Base-by-base conservation (phyloP, 257 asterid genomes). In the Scutellaria minor region DNA sequence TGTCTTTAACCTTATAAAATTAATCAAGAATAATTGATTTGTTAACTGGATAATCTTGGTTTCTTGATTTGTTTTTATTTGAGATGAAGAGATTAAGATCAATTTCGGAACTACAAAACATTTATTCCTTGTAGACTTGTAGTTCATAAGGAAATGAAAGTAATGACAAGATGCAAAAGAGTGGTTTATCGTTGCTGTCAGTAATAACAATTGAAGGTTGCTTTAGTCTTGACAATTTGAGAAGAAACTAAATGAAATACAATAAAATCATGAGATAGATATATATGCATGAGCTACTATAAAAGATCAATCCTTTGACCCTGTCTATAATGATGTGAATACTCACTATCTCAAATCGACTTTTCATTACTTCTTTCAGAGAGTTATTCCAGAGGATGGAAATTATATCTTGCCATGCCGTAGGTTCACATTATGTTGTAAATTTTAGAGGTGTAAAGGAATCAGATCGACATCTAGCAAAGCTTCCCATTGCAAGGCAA, bases 391-490 rank as follows among this genome's bases (percentile, higher is more conserved):
- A 5, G 42, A 65, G 53, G 56, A 89, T 93, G 98, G 97, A 85
- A 75, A 66, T 88, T 75, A 60, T 82, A 64, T 81, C 89, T 14
- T 83, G 88, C 74, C 85, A 83, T 66, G 70, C 84, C 31, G 73
- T 83, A n/a, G 64, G 61, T 12, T 70, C 80, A 71, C 78, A 65
- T 42, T 76, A 74, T 76, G 57, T 68, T 61, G 69, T 85, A 52
- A 80, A 82, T 63, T 70, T 73, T 52, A 78, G 83, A 74, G 75
- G 80, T 71, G 73, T 70, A 1, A 82, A 70, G 62, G 81, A 73
- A 77, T 81, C 31, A 1, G 79, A 78, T 55, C 75, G 81, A 57
- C 73, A 50, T 42, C 70, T 57, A 10, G 40, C 84, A 7, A 84
- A 75, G 77, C 72, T 75, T 80, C 72, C 80, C 41, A 31, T 56